phyloP scores from a whole-genome alignment of 805 yeast genomes.

The Kodamaea lidongshanica region DNA sequence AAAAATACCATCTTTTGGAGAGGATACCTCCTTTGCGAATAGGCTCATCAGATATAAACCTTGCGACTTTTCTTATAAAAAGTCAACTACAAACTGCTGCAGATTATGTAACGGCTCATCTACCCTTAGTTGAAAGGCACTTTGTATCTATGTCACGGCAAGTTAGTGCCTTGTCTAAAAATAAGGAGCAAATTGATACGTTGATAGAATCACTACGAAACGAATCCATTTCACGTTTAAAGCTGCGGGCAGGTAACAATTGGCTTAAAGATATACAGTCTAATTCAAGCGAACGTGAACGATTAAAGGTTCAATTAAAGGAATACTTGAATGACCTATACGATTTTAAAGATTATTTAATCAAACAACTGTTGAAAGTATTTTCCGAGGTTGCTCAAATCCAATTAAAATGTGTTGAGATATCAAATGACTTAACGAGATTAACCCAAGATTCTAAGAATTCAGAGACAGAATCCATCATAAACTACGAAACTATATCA shows the following conservation, averaged over 20 bases:
- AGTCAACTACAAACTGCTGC: constrained; percentile 26
- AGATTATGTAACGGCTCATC: constrained; percentile 16
- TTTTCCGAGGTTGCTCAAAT: constrained; percentile 29
- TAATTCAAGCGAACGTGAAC: constrained; percentile 1
- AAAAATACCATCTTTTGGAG: constrained; percentile 29
- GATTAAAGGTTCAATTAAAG: constrained; percentile 18
- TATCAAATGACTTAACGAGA: constrained; percentile 23
- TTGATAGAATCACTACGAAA: constrained; percentile 37
- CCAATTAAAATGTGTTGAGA: constrained; percentile 33
- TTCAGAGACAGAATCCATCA: constrained; percentile 4
- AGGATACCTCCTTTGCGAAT: constrained; percentile 33
- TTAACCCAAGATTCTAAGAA: constrained; percentile 19
- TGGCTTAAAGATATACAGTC: constrained; percentile 5
- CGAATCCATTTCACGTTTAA: constrained; percentile 28
- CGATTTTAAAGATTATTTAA: constrained; percentile 24
- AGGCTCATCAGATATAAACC: constrained; percentile 19
- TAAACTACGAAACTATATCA: constrained; percentile 19
- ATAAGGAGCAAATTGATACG: constrained; percentile 31
- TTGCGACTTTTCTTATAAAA: constrained; percentile 30
- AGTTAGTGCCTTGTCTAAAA: constrained; percentile 33
- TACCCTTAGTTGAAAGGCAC: constrained; percentile 26
- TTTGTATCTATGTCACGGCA: constrained; percentile 28
- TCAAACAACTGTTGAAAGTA: constrained; percentile 17
- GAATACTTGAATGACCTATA: constrained; percentile 26
- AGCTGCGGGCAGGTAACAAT: constrained; percentile 10